Conservation (phyloP, 305 asterid species). For the Plantago coronopus region DNA sequence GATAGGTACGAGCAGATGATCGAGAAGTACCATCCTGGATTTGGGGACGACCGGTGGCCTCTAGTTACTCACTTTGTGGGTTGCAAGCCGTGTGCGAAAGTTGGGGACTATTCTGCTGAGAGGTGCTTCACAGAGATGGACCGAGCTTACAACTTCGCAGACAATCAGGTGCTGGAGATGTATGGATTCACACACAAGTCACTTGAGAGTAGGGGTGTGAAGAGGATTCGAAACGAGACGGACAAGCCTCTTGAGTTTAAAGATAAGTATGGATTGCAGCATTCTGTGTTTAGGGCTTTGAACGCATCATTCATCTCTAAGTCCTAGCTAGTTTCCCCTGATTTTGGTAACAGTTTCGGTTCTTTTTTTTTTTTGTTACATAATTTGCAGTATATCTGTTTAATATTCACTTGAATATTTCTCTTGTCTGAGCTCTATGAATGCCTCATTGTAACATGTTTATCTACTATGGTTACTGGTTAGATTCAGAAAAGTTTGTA, state of each 20-base stretch:
- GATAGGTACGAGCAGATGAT: slow-evolving; percentile 23
- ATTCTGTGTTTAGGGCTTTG: not conserved
- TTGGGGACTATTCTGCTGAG: slow-evolving; percentile 19
- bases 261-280: slow-evolving; percentile 1
- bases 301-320: not conserved
- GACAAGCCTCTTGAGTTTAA: slow-evolving; percentile 5
- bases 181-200: slow-evolving; percentile 18
- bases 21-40: slow-evolving; percentile 21
- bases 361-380: too few species aligned
- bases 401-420: too few species aligned
- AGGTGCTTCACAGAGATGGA: slow-evolving; percentile 22
- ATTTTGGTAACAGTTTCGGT: too few species aligned
- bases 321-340: too few species aligned
- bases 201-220: slow-evolving; percentile 10
- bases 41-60: slow-evolving; percentile 22
- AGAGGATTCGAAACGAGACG: slow-evolving; percentile 14
- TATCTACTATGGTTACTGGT: too few species aligned
- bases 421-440: too few species aligned
- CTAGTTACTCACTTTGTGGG: slow-evolving; percentile 24
- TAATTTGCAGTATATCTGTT: too few species aligned
- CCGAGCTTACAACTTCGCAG: slow-evolving; percentile 20
- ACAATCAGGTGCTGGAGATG: slow-evolving; percentile 21
- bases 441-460: too few species aligned
- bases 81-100: slow-evolving; percentile 16
- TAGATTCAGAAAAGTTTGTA: too few species aligned